Conservation (phyloP, 768 basidiomycete species). For the Paxillus rubicundulus region DNA sequence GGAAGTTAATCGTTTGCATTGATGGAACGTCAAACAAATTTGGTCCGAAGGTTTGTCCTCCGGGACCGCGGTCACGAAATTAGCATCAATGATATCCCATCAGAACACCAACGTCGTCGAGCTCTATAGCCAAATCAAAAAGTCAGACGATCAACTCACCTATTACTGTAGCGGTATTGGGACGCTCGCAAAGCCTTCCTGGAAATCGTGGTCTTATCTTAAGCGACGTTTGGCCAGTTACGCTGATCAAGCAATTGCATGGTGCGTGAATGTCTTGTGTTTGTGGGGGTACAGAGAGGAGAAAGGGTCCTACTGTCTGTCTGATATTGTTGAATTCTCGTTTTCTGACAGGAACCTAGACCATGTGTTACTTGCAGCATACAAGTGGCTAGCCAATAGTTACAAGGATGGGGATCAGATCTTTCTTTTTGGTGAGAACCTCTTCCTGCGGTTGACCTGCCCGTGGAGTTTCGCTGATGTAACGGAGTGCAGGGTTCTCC, state of each 20-base stretch:
- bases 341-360: conserved; percentile 29
- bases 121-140: conserved; percentile 21
- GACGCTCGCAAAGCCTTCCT: conserved; percentile 6
- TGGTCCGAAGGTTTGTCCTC: conserved; percentile 39
- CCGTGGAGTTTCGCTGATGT: neutral
- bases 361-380: conserved; percentile 24
- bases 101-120: conserved; percentile 37
- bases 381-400: conserved; percentile 33
- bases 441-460: no score
- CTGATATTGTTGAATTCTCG: neutral
- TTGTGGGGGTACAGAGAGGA: neutral
- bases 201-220: conserved; percentile 11
- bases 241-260: conserved; percentile 32
- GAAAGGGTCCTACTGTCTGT: neutral
- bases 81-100: neutral
- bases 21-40: conserved; percentile 17
- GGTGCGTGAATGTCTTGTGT: conserved; percentile 15
- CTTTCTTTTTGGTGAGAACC: conserved; percentile 36
- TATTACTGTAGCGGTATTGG: conserved; percentile 31
- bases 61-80: no score
- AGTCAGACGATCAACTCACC: conserved; percentile 19
- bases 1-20: conserved; percentile 34
- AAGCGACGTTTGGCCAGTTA: conserved; percentile 19
- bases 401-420: conserved; percentile 32
- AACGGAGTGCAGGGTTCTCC: conserved; percentile 35